These are phyloP conservation scores for Triticum aestivum DNA, from an alignment of 176 grass and related monocot species.

Conservation along the genomic window IWGSC_CS_RefSeq_v2.1 NC_057808.1:366113209-366113708, in stretches of 20 bases:
- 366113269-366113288: neutral
- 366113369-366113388: neutral
- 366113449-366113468: neutral
- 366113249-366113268: neutral
- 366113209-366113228: constrained; percentile 14
- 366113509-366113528: no score
- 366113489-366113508: no score
- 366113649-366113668: no score
- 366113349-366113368: neutral
- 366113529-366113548: no score
- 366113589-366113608: no score
- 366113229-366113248: constrained; percentile 3
- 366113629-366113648: no score
- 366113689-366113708: no score
- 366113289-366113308: neutral
- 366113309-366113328: neutral
- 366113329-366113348: neutral
- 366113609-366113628: no score
- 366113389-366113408: neutral
- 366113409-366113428: neutral
- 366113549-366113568: no score
- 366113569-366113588: no score
- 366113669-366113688: no score
- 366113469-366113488: no score
- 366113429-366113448: neutral